These are phyloP conservation scores for Lenzites betulinus DNA, from an alignment of 768 basidiomycete genomes.

Conservation along the genomic window DNA sequence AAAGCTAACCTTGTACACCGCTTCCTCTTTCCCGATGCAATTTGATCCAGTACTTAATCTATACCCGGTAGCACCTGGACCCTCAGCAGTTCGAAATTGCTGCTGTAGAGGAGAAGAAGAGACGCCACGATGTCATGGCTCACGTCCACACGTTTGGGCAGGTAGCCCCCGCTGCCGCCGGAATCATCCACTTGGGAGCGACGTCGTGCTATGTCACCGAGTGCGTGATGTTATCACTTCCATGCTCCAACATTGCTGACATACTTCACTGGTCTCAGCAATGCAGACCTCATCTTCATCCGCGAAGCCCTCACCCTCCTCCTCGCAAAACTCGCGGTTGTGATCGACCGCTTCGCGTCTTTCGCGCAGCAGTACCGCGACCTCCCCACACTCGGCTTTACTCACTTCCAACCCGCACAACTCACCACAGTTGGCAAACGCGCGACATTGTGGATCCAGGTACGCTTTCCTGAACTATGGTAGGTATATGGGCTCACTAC, in stretches of 20 bases:
- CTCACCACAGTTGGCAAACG: conserved; percentile 98
- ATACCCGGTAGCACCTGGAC: conserved; percentile 63
- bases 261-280: conserved; percentile 49
- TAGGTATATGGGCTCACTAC: neutral
- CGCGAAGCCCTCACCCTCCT: conserved; percentile 84
- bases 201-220: conserved; percentile 99
- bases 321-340: conserved; percentile 81
- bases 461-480: conserved; percentile 27
- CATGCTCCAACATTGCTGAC: neutral
- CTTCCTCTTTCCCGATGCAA: neutral
- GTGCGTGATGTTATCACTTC: conserved; percentile 44
- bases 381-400: conserved; percentile 94
- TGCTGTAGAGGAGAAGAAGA: conserved; percentile 93
- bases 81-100: conserved; percentile 90
- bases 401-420: conserved; percentile 99
- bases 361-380: conserved; percentile 88
- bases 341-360: conserved; percentile 83
- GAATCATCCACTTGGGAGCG: conserved; percentile 95
- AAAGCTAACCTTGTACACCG: conserved; percentile 77
- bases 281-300: conserved; percentile 97
- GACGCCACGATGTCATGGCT: conserved; percentile 99
- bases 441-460: conserved; percentile 95
- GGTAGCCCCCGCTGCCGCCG: conserved; percentile 91
- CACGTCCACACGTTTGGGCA: conserved; percentile 97
- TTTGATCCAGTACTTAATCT: neutral